These are phyloP conservation scores for Podosphaera leucotricha DNA, from an alignment of 2,329 filamentous ascomycete genomes.

Conservation along the genomic window DNA sequence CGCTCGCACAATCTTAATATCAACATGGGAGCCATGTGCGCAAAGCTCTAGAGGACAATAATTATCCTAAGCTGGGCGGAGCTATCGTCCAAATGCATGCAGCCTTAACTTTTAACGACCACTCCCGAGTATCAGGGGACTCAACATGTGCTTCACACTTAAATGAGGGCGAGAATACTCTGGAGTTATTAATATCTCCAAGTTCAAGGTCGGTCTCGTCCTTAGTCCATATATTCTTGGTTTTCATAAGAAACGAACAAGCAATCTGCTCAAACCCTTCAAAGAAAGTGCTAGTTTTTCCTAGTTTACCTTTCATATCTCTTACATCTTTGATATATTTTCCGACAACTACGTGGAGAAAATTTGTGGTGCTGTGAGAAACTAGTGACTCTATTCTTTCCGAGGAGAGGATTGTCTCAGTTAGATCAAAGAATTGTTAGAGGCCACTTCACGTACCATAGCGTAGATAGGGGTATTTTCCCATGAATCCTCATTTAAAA, in stretches of 20 bases:
- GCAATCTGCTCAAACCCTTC: background rate
- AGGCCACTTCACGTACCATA: background rate
- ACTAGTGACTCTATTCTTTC: no score
- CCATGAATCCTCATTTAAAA: no score
- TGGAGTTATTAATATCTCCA: background rate
- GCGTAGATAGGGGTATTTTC: no score
- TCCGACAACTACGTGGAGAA: no score
- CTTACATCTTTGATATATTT: no score
- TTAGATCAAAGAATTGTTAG: background rate
- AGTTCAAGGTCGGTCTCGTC: background rate
- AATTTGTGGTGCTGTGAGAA: no score
- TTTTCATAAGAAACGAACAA: background rate
- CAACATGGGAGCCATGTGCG: no score
- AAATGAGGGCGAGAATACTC: background rate
- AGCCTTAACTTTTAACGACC: background rate
- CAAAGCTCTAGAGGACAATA: no score
- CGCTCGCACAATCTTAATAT: no score
- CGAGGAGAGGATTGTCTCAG: no score
- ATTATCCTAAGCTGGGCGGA: no score
- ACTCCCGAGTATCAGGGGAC: background rate
- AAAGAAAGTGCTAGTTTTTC: background rate
- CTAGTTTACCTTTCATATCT: background rate
- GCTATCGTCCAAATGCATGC: background rate
- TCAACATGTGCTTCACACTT: background rate
- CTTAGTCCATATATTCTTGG: background rate